Evolutionary conservation across 768 basidiomycete species (phyloP).

Genomic region (Lepiota venenata): DNA sequence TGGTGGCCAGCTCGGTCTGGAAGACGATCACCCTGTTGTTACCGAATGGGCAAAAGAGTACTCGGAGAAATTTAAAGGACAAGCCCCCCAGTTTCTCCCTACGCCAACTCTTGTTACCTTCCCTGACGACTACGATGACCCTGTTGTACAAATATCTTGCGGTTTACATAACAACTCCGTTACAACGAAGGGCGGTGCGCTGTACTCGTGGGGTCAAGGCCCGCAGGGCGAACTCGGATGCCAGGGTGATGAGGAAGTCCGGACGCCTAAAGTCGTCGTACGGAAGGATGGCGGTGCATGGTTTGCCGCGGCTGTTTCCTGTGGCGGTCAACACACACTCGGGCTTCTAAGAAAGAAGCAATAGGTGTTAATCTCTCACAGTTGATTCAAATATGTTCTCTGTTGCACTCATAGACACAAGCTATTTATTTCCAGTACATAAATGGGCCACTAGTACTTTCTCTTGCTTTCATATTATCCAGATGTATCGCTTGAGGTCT

Average conservation of each 20-base stretch:
- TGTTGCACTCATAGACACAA: background rate
- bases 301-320: conserved; percentile 62
- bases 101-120: conserved; percentile 67
- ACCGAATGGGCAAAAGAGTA: conserved; percentile 23
- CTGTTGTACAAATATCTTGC: conserved; percentile 60
- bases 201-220: conserved; percentile 81
- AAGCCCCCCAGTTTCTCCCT: conserved; percentile 54
- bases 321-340: conserved; percentile 78
- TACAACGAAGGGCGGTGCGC: conserved; percentile 59
- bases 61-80: conserved; percentile 35
- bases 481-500: background rate
- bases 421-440: no score
- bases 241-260: conserved; percentile 54
- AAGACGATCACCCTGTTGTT: conserved; percentile 60
- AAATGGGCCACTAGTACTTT: background rate
- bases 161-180: conserved; percentile 74
- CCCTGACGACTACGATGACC: conserved; percentile 61
- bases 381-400: background rate
- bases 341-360: conserved; percentile 68
- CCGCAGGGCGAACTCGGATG: conserved; percentile 73
- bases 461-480: background rate
- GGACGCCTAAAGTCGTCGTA: conserved; percentile 64
- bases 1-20: conserved; percentile 77
- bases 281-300: conserved; percentile 70
- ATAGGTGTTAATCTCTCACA: conserved; percentile 16